Base-by-base conservation (phyloP, 2,329 filamentous ascomycete genomes). In the Fusarium nygamai region DNA sequence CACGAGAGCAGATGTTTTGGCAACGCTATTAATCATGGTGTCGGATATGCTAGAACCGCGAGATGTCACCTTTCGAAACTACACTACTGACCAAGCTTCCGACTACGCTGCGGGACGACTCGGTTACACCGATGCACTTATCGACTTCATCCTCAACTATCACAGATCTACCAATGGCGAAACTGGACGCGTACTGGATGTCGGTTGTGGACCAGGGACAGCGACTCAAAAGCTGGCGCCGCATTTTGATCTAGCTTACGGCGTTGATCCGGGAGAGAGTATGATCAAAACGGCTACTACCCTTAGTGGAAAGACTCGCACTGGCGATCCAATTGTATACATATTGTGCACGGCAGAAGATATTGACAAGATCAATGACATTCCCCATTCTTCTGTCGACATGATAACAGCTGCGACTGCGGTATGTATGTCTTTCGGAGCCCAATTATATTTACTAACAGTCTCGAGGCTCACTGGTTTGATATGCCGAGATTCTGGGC, bases 401-500 rank as follows among this genome's bases (percentile, higher is more conserved):
- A 47, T 71, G 29, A 61, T 71, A 12, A 61, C 68, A 2, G 67
- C 53, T 31, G 67, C 61, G 1, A 61, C 68, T 31, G 61, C 67
- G 1, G 61, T 67, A 71, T 9, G 10, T n/a, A 6, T 1, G 1
- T 12, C 0, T 22, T 1, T 20, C 3, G 1, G 0, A 7, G 3
- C 0, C 13, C 1, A 7, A 4, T 1, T 7, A 4, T 6, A 1
- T 9, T 29, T 2, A 39, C 17, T 11, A 1, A 54, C 1, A 4
- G 2, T 8, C 0, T 1, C 0, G 0, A 3, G 68, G 68, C 68
- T 9, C 68, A 71, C 7, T 71, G 68, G 68, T 71, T 71, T 0
- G 47, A 71, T 1, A 71, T 71, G 68, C n/a, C 54, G 8, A 36
- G 16, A 12, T 71, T 71, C 14, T 71, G 68, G 68, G 14, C 39